Evolutionary conservation across 441 rosid species (phyloP).

Genomic region (Hura crepitans): DNA sequence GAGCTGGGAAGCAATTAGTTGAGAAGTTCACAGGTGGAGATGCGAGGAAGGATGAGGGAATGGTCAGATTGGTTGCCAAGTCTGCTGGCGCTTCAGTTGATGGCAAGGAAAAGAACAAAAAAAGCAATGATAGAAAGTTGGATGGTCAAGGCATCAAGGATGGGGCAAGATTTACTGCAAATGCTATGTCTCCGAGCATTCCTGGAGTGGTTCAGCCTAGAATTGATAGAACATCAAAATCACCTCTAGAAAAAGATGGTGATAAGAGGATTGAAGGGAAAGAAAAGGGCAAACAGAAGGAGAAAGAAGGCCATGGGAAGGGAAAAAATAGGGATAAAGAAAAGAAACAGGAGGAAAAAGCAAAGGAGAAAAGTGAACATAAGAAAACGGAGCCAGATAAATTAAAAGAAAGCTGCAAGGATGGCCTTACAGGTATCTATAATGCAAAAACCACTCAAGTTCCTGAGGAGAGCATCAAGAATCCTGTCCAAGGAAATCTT

Average conservation of each 20-base stretch:
- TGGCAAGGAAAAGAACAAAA: constrained; percentile 33
- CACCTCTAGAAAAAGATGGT: constrained; percentile 34
- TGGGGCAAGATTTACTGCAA: constrained; percentile 24
- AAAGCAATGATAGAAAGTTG: constrained; percentile 22
- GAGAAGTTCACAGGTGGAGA: constrained; percentile 25
- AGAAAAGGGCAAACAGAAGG: constrained; percentile 38
- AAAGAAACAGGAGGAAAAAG: constrained; percentile 43
- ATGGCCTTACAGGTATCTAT: constrained; percentile 24
- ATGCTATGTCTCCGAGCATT: constrained; percentile 21
- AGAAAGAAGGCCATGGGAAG: constrained; percentile 32
- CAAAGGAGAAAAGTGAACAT: constrained; percentile 28
- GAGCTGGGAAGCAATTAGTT: constrained; percentile 22
- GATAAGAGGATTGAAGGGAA: constrained; percentile 31
- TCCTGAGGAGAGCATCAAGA: constrained; percentile 28
- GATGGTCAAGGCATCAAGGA: constrained; percentile 29
- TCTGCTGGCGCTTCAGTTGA: constrained; percentile 21
- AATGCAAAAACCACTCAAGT: constrained; percentile 25
- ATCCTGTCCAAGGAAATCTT: constrained; percentile 32
- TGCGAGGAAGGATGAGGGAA: constrained; percentile 20
- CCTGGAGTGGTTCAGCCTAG: constrained; percentile 32
- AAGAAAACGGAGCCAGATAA: constrained; percentile 31
- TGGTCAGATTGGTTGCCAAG: constrained; percentile 24
- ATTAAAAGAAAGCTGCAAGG: constrained; percentile 32
- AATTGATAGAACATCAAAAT: constrained; percentile 33
- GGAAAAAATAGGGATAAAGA: constrained; percentile 24